These are phyloP conservation scores for Ophiostoma ips DNA, from an alignment of 2,329 filamentous ascomycete species.

Conservation along the genomic window DNA sequence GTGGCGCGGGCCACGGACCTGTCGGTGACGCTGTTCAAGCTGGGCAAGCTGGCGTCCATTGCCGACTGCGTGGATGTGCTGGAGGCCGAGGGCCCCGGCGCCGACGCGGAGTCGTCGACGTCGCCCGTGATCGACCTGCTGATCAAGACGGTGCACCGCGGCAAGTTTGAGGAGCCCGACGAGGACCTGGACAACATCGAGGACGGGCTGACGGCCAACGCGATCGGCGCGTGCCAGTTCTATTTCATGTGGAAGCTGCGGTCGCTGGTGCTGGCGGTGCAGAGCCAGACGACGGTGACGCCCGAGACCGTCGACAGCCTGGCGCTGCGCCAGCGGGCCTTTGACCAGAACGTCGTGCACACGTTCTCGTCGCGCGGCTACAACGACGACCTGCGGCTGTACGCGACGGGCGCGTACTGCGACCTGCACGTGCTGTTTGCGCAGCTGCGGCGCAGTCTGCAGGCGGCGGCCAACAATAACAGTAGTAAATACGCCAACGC, in stretches of 20 bases:
- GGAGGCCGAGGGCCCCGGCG: constrained; percentile 42
- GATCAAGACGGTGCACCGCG: constrained; percentile 58
- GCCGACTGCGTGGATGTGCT: constrained; percentile 64
- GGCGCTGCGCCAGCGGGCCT: constrained; percentile 39
- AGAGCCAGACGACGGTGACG: constrained; percentile 41
- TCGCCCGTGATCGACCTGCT: constrained; percentile 53
- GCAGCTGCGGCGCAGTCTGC: constrained; percentile 45
- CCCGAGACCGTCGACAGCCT: constrained; percentile 45
- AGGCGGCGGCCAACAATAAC: too few relatives aligned
- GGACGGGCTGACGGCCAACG: constrained; percentile 61
- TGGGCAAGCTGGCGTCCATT: constrained; percentile 67
- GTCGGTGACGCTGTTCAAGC: constrained; percentile 60
- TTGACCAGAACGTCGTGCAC: constrained; percentile 50
- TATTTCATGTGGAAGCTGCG: constrained; percentile 94
- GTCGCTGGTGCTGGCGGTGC: constrained; percentile 39
- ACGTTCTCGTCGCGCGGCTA: constrained; percentile 53
- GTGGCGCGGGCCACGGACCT: constrained; percentile 53
- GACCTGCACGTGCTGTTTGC: constrained; percentile 74
- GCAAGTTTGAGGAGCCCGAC: constrained; percentile 53
- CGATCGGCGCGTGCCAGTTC: constrained; percentile 64
- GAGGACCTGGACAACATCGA: constrained; percentile 63
- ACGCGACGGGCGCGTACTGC: constrained; percentile 61
- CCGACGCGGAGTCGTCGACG: constrained; percentile 34
- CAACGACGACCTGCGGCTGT: constrained; percentile 65
- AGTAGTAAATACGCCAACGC: too few relatives aligned